Percentiles rank a stretch among this genome's conserved stretches.
Evolutionary conservation across 441 rosid genomes (phyloP).

Genomic region (Erodium trifolium): DNA sequence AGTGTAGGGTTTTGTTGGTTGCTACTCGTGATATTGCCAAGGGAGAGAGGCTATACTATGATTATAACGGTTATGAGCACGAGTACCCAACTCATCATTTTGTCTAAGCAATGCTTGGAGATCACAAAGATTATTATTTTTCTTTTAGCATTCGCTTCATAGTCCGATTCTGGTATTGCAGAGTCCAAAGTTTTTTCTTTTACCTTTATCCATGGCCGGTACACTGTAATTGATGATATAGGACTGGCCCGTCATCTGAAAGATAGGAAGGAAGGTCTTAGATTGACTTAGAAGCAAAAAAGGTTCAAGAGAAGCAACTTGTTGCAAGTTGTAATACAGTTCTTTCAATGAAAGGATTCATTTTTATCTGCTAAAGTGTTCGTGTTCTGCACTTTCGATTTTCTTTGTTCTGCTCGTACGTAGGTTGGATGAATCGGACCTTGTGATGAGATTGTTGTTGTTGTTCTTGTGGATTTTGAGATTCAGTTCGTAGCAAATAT

Average conservation of each 20-base stretch:
- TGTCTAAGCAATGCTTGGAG: conserved; percentile 25
- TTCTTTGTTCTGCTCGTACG: too few species aligned
- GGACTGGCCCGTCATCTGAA: conserved; percentile 17
- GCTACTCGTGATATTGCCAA: conserved; percentile 74
- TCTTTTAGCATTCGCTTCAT: conserved; percentile 11
- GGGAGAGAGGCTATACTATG: conserved; percentile 64
- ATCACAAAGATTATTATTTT: conserved; percentile 14
- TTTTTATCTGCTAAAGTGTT: background rate
- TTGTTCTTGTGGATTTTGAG: too few species aligned
- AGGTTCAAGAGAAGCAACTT: background rate
- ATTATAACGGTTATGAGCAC: conserved; percentile 60
- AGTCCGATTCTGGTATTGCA: conserved; percentile 20
- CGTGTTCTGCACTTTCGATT: too few species aligned
- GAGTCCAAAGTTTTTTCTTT: conserved; percentile 20
- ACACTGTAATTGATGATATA: conserved; percentile 25
- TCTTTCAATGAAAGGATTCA: background rate
- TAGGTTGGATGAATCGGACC: too few species aligned
- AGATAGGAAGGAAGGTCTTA: background rate
- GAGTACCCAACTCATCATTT: conserved; percentile 64
- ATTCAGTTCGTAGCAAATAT: too few species aligned
- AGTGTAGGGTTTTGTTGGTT: conserved; percentile 79
- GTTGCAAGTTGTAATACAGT: background rate
- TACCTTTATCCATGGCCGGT: conserved; percentile 16
- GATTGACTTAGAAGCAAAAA: background rate
- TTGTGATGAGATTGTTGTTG: too few species aligned